These are phyloP conservation scores for Vaccinium myrtillus DNA, from an alignment of 148 eudicot genomes.

Conservation along the genomic window DNA sequence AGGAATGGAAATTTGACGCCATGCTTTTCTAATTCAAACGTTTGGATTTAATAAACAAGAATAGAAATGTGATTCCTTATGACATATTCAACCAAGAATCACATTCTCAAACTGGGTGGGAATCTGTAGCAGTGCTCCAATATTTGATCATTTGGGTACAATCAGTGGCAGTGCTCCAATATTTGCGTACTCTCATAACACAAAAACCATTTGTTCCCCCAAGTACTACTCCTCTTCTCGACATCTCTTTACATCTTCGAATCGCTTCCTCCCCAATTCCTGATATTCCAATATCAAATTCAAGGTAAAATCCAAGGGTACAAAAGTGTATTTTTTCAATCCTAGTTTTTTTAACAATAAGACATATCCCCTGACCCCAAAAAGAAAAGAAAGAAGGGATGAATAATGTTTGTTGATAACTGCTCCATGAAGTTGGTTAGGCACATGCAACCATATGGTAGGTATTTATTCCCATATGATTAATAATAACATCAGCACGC, in stretches of 20 bases:
- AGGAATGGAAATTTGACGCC: no score
- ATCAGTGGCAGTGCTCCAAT: background rate
- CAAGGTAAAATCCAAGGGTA: background rate
- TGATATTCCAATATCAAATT: background rate
- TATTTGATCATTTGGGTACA: background rate
- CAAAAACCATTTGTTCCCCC: background rate
- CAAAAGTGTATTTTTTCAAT: background rate
- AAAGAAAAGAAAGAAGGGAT: background rate
- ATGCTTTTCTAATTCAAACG: no score
- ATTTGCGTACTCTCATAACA: background rate
- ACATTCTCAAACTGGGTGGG: no score
- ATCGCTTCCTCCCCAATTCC: background rate
- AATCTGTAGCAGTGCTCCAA: no score
- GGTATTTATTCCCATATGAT: background rate
- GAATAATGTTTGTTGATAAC: background rate
- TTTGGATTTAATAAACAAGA: no score
- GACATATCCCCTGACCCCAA: background rate
- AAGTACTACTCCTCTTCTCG: background rate
- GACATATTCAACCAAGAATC: no score
- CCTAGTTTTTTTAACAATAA: background rate
- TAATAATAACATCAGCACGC: background rate
- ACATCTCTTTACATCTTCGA: background rate
- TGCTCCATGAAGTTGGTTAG: background rate
- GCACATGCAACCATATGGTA: slow-evolving; percentile 8
- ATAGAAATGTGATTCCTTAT: no score